Percentiles rank a stretch among this genome's conserved stretches.
Evolutionary conservation across 2,329 filamentous ascomycete species (phyloP).

Genomic region (Beauveria australis): DNA sequence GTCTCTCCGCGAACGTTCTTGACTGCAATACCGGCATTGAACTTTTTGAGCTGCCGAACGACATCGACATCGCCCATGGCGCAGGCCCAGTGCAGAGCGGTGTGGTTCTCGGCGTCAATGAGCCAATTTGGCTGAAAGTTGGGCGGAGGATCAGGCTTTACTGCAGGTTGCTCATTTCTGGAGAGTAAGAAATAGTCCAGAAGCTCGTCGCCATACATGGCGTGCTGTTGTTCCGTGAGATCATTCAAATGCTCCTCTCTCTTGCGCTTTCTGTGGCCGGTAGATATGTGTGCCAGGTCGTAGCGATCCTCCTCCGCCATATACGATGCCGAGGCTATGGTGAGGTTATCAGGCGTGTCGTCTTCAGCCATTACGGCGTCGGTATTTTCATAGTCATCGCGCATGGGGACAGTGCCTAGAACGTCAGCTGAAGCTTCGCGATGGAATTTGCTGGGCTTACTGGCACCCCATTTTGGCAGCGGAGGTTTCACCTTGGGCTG

Average conservation of each 20-base stretch:
- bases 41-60: slow-evolving; percentile 76
- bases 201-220: slow-evolving; percentile 84
- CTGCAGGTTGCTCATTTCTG: slow-evolving; percentile 66
- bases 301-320: slow-evolving; percentile 75
- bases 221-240: slow-evolving; percentile 72
- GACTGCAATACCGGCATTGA: slow-evolving; percentile 65
- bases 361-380: slow-evolving; percentile 61
- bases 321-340: slow-evolving; percentile 75
- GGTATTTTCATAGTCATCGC: slow-evolving; percentile 57
- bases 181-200: slow-evolving; percentile 93
- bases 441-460: slow-evolving; percentile 16
- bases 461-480: slow-evolving; percentile 48
- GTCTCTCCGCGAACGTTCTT: slow-evolving; percentile 73
- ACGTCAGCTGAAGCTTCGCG: neutral
- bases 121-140: slow-evolving; percentile 83
- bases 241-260: slow-evolving; percentile 56
- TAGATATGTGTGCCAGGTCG: slow-evolving; percentile 57
- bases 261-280: slow-evolving; percentile 67
- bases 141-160: slow-evolving; percentile 67
- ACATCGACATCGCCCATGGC: slow-evolving; percentile 95
- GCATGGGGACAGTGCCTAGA: slow-evolving; percentile 13
- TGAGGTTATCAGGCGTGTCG: slow-evolving; percentile 75
- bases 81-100: slow-evolving; percentile 91
- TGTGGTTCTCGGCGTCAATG: slow-evolving; percentile 91
- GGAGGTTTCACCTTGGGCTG: slow-evolving; percentile 47